Percentiles rank a stretch among this genome's conserved stretches.
These are phyloP conservation scores for Akebia trifoliata DNA, from an alignment of 164 flowering plant genomes.

Conservation along the genomic window DNA sequence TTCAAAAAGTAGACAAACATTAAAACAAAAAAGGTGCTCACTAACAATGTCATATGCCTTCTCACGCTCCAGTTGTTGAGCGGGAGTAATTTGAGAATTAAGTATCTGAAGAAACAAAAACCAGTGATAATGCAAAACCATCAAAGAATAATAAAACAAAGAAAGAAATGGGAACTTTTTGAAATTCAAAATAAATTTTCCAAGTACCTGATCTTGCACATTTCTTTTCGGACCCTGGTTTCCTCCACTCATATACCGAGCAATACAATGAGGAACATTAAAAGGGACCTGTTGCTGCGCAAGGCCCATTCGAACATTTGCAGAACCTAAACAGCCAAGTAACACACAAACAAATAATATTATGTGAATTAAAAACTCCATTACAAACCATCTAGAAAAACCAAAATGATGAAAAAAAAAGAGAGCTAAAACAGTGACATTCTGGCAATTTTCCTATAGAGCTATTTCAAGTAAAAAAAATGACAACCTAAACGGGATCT, in stretches of 20 bases:
- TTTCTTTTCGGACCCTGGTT: constrained; percentile 34
- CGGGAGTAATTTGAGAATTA: constrained; percentile 73
- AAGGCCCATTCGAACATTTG: constrained; percentile 77
- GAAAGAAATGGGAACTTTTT: background rate
- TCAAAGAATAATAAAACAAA: background rate
- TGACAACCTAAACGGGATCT: no score
- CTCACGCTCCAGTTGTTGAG: constrained; percentile 84
- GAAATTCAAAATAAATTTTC: background rate
- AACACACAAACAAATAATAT: background rate
- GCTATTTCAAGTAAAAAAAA: no score
- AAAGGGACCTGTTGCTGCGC: constrained; percentile 78
- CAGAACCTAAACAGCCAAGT: constrained; percentile 51
- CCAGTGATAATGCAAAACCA: constrained; percentile 7
- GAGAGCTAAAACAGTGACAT: background rate
- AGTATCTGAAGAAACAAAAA: constrained; percentile 47
- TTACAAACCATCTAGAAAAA: background rate
- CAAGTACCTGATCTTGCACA: constrained; percentile 74
- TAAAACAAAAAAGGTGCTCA: constrained; percentile 6
- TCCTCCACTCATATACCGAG: constrained; percentile 42
- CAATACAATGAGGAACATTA: constrained; percentile 84
- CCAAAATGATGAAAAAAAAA: background rate
- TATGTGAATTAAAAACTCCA: background rate
- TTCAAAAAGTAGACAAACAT: background rate
- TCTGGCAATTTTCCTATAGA: background rate
- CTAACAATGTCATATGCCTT: constrained; percentile 84